Base-by-base conservation (phyloP, 768 basidiomycete species). In the Hygrophorus russula region DNA sequence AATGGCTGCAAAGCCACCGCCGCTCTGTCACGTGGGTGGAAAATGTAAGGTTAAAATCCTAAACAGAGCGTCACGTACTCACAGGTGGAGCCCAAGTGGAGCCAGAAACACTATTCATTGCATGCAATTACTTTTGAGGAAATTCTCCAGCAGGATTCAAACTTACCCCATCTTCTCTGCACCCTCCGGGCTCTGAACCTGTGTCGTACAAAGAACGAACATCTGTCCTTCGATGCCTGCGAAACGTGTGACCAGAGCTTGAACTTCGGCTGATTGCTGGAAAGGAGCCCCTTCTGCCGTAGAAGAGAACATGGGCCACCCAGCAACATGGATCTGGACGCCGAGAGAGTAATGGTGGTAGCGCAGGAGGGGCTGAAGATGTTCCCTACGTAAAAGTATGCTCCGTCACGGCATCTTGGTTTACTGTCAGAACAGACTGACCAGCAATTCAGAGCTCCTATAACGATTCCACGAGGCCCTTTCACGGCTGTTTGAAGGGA, bases 191-290 rank as follows among this genome's bases (percentile, higher is more conserved):
- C 54, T 56, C 2, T 58, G 57, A 2, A 60, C 50, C n/a, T 58
- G 57, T 28, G 56, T 58, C 45, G 57, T 55, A 9, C 49, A 53
- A 13, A 60, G 52, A 6, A 57, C 57, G 38, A 57, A 60, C 44
- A 54, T 56, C n/a, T 54, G 57, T 7, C 56, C 56, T 54, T 60
- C 59, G 53, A 60, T 59, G 27, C 56, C 44, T 10, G 59, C 59
- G 39, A 53, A 46, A 34, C 59, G 59, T 1, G 59, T 59, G 56
- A 57, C 57, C 30, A 53, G 55, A 46, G 49, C 53, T 11, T 56
- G 57, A 14, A 57, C 59, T 38, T 59, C 59, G 19, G 57, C 57
- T 19, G 50, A 53, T 9, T 57, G 56, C 24, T 58, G 58, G 43
- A 57, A 60, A 1, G 59, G 59, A 10, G 59, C 54, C 11, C 52